phyloP scores from a whole-genome alignment of 2,329 filamentous ascomycete species.

The Calonectria naviculata region DNA sequence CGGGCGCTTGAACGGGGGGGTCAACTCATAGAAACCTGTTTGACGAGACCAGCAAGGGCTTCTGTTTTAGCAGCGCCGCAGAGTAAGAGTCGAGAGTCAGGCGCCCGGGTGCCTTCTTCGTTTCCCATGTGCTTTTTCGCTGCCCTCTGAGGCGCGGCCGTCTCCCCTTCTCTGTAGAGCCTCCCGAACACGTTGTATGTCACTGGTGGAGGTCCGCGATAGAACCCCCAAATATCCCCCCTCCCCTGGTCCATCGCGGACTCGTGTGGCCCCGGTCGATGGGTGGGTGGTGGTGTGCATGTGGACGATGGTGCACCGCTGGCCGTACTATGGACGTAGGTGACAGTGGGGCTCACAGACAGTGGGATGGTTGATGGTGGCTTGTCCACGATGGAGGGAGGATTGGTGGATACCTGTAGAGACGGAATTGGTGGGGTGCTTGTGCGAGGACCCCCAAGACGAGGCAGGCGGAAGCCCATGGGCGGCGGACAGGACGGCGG shows the following conservation, averaged over 20 bases:
- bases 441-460: conserved; percentile 23
- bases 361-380: conserved; percentile 34
- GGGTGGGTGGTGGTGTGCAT: conserved; percentile 33
- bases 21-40: background rate
- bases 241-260: conserved; percentile 22
- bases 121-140: background rate
- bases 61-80: background rate
- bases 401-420: conserved; percentile 33
- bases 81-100: background rate
- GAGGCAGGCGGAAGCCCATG: background rate
- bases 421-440: conserved; percentile 29
- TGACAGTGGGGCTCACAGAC: conserved; percentile 31
- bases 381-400: conserved; percentile 33
- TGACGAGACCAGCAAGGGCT: conserved; percentile 1
- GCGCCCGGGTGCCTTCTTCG: background rate
- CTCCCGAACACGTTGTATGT: conserved; percentile 9
- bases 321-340: conserved; percentile 16
- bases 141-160: background rate
- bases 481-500: conserved; percentile 5
- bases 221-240: conserved; percentile 16
- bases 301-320: conserved; percentile 21
- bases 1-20: conserved; percentile 13
- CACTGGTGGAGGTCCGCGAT: conserved; percentile 15
- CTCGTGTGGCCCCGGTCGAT: conserved; percentile 32
- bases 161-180: background rate